These are phyloP conservation scores for Spiraea crenata DNA, from an alignment of 331 rosid species.

Conservation along the genomic window DNA sequence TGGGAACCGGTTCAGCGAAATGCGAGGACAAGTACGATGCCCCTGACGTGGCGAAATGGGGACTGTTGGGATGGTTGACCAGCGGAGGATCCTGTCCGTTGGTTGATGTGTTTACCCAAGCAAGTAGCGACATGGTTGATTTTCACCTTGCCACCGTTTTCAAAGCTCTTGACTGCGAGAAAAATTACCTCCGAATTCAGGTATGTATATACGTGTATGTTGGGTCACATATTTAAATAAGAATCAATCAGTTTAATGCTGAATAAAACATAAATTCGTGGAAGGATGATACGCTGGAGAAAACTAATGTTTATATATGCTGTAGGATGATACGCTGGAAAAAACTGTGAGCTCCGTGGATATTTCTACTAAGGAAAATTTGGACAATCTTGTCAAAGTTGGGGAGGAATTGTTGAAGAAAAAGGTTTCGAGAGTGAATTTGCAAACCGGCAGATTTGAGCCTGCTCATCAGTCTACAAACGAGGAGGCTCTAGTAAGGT, in stretches of 20 bases:
- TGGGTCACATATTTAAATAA: too few relatives aligned
- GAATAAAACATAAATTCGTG: too few relatives aligned
- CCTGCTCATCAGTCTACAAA: constrained; percentile 18
- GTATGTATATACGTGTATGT: not conserved
- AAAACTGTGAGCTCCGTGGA: constrained; percentile 17
- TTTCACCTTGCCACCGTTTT: constrained; percentile 36
- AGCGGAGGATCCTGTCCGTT: constrained; percentile 16
- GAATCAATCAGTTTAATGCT: too few relatives aligned
- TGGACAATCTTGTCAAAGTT: constrained; percentile 21
- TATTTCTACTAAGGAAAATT: constrained; percentile 22
- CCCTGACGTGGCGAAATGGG: constrained; percentile 20
- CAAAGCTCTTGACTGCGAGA: constrained; percentile 29
- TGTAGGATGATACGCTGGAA: constrained; percentile 25
- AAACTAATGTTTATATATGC: not conserved
- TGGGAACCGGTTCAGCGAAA: constrained; percentile 47
- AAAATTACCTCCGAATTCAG: constrained; percentile 50
- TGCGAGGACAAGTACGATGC: constrained; percentile 30
- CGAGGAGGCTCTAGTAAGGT: constrained; percentile 31
- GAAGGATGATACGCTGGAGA: constrained; percentile 25
- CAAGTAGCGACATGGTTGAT: constrained; percentile 39
- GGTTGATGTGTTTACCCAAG: constrained; percentile 28
- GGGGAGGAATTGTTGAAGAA: constrained; percentile 28
- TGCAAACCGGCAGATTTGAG: constrained; percentile 19
- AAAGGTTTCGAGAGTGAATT: constrained; percentile 28
- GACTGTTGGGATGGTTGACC: constrained; percentile 29